Evolutionary conservation across 2,329 filamentous ascomycete species (phyloP).

Genomic region (Xylaria multiplex): DNA sequence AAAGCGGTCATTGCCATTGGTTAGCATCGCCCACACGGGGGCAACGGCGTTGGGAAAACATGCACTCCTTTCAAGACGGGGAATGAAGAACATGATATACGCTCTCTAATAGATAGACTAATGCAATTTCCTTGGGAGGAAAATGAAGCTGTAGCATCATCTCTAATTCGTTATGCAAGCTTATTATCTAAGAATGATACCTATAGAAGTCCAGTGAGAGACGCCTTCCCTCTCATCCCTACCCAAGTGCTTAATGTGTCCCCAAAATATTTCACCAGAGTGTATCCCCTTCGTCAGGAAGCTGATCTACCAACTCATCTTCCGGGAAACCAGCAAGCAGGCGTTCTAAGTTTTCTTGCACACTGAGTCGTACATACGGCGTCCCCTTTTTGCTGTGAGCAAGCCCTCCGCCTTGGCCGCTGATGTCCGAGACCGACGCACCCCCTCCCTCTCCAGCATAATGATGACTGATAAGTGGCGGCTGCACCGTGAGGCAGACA

Average conservation of each 20-base stretch:
- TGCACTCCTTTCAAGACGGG: conserved; percentile 23
- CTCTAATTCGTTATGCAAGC: too few relatives aligned
- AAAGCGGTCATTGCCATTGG: conserved; percentile 22
- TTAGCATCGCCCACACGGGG: conserved; percentile 26
- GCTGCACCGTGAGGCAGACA: conserved; percentile 45
- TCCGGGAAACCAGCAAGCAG: conserved; percentile 30
- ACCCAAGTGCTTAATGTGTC: too few relatives aligned
- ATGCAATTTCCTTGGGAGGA: conserved; percentile 3
- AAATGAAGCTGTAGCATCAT: neutral
- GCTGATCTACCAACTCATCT: conserved; percentile 41
- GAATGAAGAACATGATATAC: conserved; percentile 15
- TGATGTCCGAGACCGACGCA: conserved; percentile 41
- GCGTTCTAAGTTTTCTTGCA: conserved; percentile 40
- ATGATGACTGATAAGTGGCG: conserved; percentile 44
- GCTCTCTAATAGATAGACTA: conserved; percentile 21
- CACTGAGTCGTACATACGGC: conserved; percentile 44
- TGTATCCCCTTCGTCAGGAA: conserved; percentile 42
- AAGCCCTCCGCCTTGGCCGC: conserved; percentile 42
- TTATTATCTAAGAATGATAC: neutral
- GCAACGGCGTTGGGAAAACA: conserved; percentile 25
- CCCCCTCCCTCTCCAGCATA: conserved; percentile 34
- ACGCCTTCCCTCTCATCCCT: neutral
- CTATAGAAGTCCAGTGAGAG: neutral
- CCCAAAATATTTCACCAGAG: conserved; percentile 35
- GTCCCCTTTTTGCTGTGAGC: conserved; percentile 38